Conservation (phyloP, 2,329 filamentous ascomycete genomes). For the Gaeumannomyces sp. region DNA sequence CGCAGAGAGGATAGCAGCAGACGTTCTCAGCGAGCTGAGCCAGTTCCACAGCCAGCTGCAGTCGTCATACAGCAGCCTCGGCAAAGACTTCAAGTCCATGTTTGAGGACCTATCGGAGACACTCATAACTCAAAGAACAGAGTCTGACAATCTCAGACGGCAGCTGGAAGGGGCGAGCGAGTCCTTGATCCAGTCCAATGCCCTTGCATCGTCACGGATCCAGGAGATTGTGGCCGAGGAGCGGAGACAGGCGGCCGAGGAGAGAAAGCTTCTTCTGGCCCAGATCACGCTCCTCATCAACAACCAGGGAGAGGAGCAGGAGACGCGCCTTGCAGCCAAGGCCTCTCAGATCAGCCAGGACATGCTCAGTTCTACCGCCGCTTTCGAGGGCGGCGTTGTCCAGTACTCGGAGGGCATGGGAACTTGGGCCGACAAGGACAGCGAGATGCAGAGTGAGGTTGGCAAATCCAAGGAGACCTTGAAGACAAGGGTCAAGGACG, state of each 20-base stretch:
- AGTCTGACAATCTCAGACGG: constrained; percentile 65
- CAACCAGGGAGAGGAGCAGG: constrained; percentile 66
- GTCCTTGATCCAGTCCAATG: constrained; percentile 62
- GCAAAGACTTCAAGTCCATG: constrained; percentile 76
- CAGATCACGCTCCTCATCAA: constrained; percentile 76
- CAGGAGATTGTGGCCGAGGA: constrained; percentile 70
- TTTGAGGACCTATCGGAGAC: constrained; percentile 77
- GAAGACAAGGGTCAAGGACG: constrained; percentile 76
- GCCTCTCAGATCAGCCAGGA: constrained; percentile 57
- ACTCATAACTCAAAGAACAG: constrained; percentile 67
- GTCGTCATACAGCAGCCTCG: constrained; percentile 74
- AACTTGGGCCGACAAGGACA: constrained; percentile 64
- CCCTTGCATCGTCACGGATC: constrained; percentile 58
- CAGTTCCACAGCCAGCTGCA: constrained; percentile 79
- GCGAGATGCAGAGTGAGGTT: constrained; percentile 63
- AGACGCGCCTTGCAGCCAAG: constrained; percentile 60
- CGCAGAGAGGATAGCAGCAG: constrained; percentile 81
- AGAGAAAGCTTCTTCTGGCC: constrained; percentile 65
- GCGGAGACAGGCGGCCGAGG: constrained; percentile 61
- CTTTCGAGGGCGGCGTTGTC: constrained; percentile 58
- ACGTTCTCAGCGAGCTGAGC: constrained; percentile 78
- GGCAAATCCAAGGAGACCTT: constrained; percentile 68
- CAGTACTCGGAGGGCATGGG: constrained; percentile 68
- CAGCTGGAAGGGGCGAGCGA: constrained; percentile 67
- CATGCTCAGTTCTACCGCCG: constrained; percentile 56